Conservation (phyloP, 148 eudicot species). For the Spergularia bocconei region DNA sequence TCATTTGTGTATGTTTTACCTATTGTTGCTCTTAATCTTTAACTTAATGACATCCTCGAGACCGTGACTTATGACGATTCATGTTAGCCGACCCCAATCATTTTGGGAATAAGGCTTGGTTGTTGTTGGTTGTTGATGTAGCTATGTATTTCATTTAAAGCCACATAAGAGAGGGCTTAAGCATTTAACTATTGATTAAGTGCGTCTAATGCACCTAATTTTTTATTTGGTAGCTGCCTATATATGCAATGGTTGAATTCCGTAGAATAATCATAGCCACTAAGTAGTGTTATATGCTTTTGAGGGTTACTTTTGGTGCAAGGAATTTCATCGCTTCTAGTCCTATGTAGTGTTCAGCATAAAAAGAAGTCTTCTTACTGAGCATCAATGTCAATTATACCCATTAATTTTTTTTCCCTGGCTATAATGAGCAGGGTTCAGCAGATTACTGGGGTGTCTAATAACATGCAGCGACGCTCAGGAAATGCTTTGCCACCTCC, state of each 20-base stretch:
- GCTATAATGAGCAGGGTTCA: slow-evolving; percentile 61
- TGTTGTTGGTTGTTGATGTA: no score
- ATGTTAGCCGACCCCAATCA: no score
- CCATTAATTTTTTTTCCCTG: background rate
- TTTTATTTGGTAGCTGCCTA: background rate
- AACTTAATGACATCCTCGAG: no score
- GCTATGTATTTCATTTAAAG: background rate
- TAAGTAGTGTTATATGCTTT: background rate
- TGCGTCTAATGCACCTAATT: background rate
- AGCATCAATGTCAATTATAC: background rate
- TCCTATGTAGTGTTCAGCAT: no score
- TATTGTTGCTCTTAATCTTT: background rate
- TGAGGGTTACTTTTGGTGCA: background rate
- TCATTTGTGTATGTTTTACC: background rate
- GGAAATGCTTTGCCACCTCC: slow-evolving; percentile 86
- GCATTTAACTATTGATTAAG: background rate
- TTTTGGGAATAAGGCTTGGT: no score
- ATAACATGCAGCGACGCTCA: slow-evolving; percentile 54
- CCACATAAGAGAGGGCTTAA: background rate
- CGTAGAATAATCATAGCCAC: no score
- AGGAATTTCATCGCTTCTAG: no score
- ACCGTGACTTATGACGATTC: no score
- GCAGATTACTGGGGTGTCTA: slow-evolving; percentile 76
- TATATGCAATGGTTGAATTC: background rate
- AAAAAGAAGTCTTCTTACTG: no score